phyloP scores from a whole-genome alignment of 306 rosid species.

The Trichosanthes cucumerina region DNA sequence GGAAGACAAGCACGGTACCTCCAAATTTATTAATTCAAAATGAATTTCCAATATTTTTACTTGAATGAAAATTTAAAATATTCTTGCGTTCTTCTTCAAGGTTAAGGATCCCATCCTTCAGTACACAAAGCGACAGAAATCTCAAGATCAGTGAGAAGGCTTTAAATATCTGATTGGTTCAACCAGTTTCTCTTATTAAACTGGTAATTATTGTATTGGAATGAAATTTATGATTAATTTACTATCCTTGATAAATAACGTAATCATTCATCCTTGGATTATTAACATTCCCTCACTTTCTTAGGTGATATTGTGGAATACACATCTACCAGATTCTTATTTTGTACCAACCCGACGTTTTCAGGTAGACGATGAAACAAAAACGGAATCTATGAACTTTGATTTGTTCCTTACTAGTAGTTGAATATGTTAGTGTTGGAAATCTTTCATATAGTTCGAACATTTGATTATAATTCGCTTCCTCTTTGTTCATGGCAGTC shows the following conservation, averaged over 20 bases:
- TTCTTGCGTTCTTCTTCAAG: constrained; percentile 30
- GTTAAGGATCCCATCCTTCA: constrained; percentile 89
- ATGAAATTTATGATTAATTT: neutral
- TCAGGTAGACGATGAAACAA: neutral
- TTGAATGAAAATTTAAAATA: neutral
- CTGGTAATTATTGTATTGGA: neutral
- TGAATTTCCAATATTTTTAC: neutral
- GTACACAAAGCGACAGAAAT: constrained; percentile 64
- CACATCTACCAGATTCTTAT: neutral
- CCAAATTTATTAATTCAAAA: neutral
- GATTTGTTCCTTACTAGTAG: neutral
- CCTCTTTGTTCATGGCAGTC: neutral
- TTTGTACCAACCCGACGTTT: neutral
- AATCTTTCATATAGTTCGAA: neutral
- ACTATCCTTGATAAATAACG: neutral
- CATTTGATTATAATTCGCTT: neutral
- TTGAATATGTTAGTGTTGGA: neutral
- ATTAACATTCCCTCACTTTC: neutral
- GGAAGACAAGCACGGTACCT: constrained; percentile 87
- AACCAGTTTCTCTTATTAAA: neutral
- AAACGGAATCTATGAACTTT: neutral
- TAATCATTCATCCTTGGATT: neutral
- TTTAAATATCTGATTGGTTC: neutral
- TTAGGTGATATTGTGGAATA: neutral
- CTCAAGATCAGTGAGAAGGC: constrained; percentile 33